Percentiles rank a stretch among this genome's conserved stretches.
phyloP scores from a whole-genome alignment of 2,329 filamentous ascomycete species.

The Fusarium burgessii region DNA sequence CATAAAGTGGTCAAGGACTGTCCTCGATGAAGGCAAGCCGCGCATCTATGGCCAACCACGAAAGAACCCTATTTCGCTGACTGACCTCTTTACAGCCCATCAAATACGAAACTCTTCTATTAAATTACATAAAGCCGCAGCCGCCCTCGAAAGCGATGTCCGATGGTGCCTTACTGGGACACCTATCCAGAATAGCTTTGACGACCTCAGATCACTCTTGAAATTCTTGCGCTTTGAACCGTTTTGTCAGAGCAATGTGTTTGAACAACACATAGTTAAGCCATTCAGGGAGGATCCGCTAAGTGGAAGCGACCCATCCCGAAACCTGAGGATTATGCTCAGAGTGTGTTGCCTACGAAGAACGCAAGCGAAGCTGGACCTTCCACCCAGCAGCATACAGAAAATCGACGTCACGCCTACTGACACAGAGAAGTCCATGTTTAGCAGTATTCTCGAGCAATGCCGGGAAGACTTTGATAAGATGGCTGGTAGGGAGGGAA shows the following conservation, averaged over 20 bases:
- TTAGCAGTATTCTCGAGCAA: neutral
- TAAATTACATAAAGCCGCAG: fast-evolving
- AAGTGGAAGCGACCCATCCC: fast-evolving
- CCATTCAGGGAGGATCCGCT: neutral
- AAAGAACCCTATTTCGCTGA: fast-evolving
- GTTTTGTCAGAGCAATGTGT: fast-evolving
- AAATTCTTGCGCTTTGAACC: neutral
- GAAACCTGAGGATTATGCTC: neutral
- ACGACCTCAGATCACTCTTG: neutral
- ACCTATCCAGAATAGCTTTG: neutral
- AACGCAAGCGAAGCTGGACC: fast-evolving
- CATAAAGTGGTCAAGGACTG: neutral
- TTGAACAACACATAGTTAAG: neutral
- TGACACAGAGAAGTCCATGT: fast-evolving
- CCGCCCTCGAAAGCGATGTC: fast-evolving
- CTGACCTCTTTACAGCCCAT: fast-evolving
- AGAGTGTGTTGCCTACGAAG: neutral
- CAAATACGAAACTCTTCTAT: neutral
- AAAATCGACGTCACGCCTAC: neutral
- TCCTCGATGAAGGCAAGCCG: neutral
- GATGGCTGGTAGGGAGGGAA: neutral
- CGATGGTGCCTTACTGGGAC: neutral
- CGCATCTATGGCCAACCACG: fast-evolving
- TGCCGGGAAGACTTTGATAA: neutral
- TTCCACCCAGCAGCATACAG: fast-evolving